Conservation (phyloP, 2,329 filamentous ascomycete species). For the Colletotrichum sp. region DNA sequence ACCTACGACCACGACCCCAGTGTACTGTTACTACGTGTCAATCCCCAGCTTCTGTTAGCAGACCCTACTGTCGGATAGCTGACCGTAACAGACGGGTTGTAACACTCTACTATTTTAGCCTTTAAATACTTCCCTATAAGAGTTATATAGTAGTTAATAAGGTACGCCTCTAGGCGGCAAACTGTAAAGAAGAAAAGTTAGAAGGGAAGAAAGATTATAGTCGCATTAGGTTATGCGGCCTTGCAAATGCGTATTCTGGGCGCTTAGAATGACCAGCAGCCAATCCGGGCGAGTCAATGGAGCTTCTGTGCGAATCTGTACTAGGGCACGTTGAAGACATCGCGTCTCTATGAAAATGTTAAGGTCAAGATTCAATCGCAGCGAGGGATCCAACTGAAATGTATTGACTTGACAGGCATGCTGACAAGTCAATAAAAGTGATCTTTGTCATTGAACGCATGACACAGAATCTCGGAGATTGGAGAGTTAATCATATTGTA, state of each 20-base stretch:
- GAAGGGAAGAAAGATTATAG: no score
- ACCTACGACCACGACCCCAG: no score
- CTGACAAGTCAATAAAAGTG: not conserved
- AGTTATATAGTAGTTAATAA: no score
- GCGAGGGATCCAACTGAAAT: not conserved
- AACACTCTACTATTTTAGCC: no score
- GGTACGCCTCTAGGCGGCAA: no score
- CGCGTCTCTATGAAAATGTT: not conserved
- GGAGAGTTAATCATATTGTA: not conserved
- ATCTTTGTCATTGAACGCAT: not conserved
- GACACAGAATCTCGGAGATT: not conserved
- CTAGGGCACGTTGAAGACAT: not conserved
- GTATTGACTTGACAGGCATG: not conserved
- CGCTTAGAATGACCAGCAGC: not conserved
- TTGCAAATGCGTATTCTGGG: not conserved
- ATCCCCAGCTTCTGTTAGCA: no score
- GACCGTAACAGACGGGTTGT: no score
- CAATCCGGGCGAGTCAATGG: not conserved
- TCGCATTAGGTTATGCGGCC: no score
- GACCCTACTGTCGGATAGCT: no score
- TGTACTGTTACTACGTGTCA: no score
- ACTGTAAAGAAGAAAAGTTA: no score
- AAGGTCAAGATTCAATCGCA: not conserved
- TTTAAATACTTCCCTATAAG: no score
- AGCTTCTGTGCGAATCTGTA: not conserved